Percentiles rank a stretch among this genome's conserved stretches.
These are phyloP conservation scores for Geranium incanum DNA, from an alignment of 441 rosid genomes.

Conservation along the genomic window DNA sequence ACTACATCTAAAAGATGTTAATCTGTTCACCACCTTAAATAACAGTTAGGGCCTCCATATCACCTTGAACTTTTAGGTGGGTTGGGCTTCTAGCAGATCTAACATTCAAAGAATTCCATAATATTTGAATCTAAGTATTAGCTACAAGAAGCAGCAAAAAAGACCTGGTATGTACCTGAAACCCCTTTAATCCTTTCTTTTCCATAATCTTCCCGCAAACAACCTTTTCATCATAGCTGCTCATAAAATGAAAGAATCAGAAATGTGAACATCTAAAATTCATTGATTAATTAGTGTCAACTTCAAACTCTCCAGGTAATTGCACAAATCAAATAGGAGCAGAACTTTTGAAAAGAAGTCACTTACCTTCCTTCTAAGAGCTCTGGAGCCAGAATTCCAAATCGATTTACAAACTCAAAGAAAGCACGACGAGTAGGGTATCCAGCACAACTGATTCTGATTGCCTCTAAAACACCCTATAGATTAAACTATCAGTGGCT, in stretches of 20 bases:
- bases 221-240: constrained; percentile 78
- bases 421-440: constrained; percentile 94
- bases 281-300: constrained; percentile 16
- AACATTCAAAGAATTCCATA: background rate
- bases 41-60: too few species aligned
- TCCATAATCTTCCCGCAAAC: constrained; percentile 74
- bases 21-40: too few species aligned
- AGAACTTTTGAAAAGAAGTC: constrained; percentile 15
- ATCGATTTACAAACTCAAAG: constrained; percentile 80
- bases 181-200: constrained; percentile 76
- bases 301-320: constrained; percentile 16
- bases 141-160: constrained; percentile 14
- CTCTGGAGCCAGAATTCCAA: constrained; percentile 74
- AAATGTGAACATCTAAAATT: constrained; percentile 20
- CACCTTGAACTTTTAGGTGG: too few species aligned
- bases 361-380: constrained; percentile 82
- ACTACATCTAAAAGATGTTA: too few species aligned
- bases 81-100: background rate
- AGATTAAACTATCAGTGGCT: constrained; percentile 24
- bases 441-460: constrained; percentile 96
- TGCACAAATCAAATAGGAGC: constrained; percentile 6
- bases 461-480: constrained; percentile 98
- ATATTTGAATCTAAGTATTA: background rate
- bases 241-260: constrained; percentile 18
- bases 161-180: constrained; percentile 50